These are phyloP conservation scores for Chaetomiaceae sp. DNA, from an alignment of 2,329 filamentous ascomycete genomes.

Conservation along the genomic window DNA sequence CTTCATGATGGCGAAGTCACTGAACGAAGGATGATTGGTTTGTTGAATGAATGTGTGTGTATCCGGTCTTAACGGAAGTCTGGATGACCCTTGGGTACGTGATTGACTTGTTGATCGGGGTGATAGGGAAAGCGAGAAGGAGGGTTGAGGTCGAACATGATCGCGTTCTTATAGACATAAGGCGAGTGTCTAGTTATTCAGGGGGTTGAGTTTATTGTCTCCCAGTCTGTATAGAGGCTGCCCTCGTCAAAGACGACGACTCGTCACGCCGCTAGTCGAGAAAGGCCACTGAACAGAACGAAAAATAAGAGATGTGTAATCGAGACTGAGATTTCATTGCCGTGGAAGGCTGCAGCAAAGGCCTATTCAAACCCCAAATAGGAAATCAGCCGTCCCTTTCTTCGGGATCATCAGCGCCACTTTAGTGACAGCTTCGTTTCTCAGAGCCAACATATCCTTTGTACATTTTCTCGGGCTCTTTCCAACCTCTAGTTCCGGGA, in stretches of 20 bases:
- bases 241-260: constrained; percentile 2
- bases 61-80: background rate
- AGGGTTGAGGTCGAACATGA: background rate
- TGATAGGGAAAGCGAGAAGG: background rate
- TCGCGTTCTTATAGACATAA: constrained; percentile 9
- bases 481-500: too few species aligned
- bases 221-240: too few species aligned
- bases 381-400: constrained; percentile 17
- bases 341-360: constrained; percentile 8
- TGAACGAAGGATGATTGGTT: background rate
- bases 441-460: too few species aligned
- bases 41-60: constrained; percentile 4
- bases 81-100: constrained; percentile 3
- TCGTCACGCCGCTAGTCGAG: background rate
- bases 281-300: background rate
- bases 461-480: too few species aligned
- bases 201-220: constrained; percentile 13
- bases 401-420: too few species aligned
- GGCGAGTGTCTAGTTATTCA: constrained; percentile 12
- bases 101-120: constrained; percentile 7
- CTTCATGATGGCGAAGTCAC: constrained; percentile 25
- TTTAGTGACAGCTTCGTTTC: too few species aligned
- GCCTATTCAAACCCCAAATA: constrained; percentile 21
- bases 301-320: constrained; percentile 4
- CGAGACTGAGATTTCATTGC: background rate